Conservation (phyloP, 495 filamentous ascomycete genomes). For the Podospora appendiculata region DNA sequence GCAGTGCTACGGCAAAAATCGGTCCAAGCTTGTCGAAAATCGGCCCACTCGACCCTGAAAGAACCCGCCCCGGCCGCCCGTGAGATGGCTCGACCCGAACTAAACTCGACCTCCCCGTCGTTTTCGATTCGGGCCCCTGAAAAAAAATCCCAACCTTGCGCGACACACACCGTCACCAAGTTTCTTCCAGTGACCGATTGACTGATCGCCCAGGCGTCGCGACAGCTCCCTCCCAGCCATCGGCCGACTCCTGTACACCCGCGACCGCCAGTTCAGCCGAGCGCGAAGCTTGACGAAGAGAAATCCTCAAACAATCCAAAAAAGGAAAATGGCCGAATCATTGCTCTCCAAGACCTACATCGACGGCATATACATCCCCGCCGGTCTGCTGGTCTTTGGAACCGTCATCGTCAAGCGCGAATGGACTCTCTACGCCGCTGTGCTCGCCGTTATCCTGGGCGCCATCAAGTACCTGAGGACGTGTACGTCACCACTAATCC, state of each 20-base stretch:
- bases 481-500: slow-evolving; percentile 35
- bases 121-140: no score
- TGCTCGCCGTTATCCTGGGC: slow-evolving; percentile 51
- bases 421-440: slow-evolving; percentile 66
- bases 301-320: background rate
- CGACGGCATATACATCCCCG: slow-evolving; percentile 77
- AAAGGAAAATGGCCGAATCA: slow-evolving; percentile 17
- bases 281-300: background rate
- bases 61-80: background rate
- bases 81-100: no score
- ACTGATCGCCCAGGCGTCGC: no score
- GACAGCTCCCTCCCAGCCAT: no score
- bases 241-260: no score
- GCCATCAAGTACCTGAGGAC: slow-evolving; percentile 55
- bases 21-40: background rate
- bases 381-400: slow-evolving; percentile 70
- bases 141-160: no score
- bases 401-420: slow-evolving; percentile 69
- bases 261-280: background rate
- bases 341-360: slow-evolving; percentile 39
- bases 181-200: no score
- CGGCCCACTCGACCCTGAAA: background rate
- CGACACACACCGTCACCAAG: background rate
- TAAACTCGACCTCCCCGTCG: no score
- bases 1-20: background rate